phyloP scores from a whole-genome alignment of 176 grass and related monocot species.

The Cenchrus fungigraminus region DNA sequence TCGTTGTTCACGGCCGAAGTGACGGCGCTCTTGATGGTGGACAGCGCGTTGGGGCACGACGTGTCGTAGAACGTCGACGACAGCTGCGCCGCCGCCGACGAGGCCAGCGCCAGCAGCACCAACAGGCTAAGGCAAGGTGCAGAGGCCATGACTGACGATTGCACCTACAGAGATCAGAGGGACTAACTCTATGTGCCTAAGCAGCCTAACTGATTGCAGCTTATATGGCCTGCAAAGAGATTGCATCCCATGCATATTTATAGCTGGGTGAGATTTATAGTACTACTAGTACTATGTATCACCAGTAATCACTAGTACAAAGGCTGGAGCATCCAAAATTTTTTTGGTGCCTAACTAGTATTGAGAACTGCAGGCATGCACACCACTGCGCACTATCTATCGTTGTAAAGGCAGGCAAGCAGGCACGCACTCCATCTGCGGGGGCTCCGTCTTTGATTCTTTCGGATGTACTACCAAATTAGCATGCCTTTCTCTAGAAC shows the following conservation, averaged over 20 bases:
- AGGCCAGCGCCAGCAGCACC: slow-evolving; percentile 28
- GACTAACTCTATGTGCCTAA: neutral
- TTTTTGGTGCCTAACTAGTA: neutral
- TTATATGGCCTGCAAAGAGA: neutral
- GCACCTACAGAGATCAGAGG: neutral
- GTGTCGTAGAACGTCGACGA: slow-evolving; percentile 79
- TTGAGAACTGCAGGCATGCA: neutral
- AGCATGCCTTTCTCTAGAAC: no score
- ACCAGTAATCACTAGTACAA: neutral
- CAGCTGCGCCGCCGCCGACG: slow-evolving; percentile 51
- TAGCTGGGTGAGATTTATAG: neutral
- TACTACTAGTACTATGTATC: no score
- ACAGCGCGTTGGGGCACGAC: slow-evolving; percentile 65
- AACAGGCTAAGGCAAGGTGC: neutral
- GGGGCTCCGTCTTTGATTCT: no score
- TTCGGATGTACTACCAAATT: no score
- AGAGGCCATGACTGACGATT: neutral
- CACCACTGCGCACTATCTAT: neutral
- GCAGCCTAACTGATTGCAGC: no score
- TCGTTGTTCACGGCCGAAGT: slow-evolving; percentile 50
- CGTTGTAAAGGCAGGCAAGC: neutral
- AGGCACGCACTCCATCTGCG: neutral
- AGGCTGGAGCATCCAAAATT: neutral
- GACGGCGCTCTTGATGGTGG: slow-evolving; percentile 66
- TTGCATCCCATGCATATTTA: slow-evolving; percentile 33